Conservation (phyloP, 2,329 filamentous ascomycete genomes). For the Fusarium nelsonii region DNA sequence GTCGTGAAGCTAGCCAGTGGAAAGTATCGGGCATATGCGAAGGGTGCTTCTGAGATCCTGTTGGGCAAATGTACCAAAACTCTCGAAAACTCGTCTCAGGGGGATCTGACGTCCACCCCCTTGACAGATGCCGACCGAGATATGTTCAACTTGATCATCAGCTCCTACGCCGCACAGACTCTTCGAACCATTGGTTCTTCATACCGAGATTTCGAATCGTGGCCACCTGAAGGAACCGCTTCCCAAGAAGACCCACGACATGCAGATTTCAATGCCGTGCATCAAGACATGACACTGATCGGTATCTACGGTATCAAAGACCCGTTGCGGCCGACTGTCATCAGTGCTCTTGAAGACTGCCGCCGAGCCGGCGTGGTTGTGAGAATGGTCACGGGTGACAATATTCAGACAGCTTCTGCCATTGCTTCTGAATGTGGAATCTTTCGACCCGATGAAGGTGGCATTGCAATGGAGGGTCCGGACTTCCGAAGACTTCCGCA, state of each 20-base stretch:
- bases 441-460: slow-evolving; percentile 67
- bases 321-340: slow-evolving; percentile 71
- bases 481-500: slow-evolving; percentile 70
- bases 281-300: slow-evolving; percentile 57
- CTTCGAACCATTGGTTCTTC: slow-evolving; percentile 80
- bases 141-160: slow-evolving; percentile 66
- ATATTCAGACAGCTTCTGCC: slow-evolving; percentile 59
- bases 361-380: slow-evolving; percentile 75
- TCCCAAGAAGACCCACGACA: slow-evolving; percentile 69
- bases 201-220: slow-evolving; percentile 77
- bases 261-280: slow-evolving; percentile 66
- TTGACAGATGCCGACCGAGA: slow-evolving; percentile 65
- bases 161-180: slow-evolving; percentile 72
- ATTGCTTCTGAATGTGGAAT: slow-evolving; percentile 61
- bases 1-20: slow-evolving; percentile 62
- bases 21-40: slow-evolving; percentile 64
- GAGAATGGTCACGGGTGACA: slow-evolving; percentile 71
- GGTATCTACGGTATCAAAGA: slow-evolving; percentile 74
- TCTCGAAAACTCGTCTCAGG: slow-evolving; percentile 63
- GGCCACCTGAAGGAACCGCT: slow-evolving; percentile 75
- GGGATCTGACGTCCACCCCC: slow-evolving; percentile 64
- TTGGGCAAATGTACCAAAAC: slow-evolving; percentile 61
- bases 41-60: slow-evolving; percentile 70
- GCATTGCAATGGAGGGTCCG: slow-evolving; percentile 69
- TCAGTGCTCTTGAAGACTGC: slow-evolving; percentile 72